Percentiles rank a stretch among this genome's conserved stretches.
Conservation (phyloP, 2,329 filamentous ascomycete species). For the Allantophomopsis lycopodina region DNA sequence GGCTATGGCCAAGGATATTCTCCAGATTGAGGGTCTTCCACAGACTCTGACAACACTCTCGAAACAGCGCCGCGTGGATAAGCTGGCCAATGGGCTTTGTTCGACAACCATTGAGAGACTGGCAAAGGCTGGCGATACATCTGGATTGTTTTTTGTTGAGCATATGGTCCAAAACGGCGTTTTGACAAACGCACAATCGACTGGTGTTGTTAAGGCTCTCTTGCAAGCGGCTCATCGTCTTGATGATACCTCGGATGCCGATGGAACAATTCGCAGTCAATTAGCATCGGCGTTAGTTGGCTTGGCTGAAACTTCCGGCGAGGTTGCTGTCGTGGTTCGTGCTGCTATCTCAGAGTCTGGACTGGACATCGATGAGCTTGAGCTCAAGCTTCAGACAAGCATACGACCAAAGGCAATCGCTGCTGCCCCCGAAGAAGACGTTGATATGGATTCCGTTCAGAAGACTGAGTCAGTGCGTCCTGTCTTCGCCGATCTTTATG, state of each 20-base stretch:
- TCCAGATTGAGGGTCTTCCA: conserved; percentile 49
- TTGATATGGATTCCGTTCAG: conserved; percentile 29
- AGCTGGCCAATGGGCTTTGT: conserved; percentile 58
- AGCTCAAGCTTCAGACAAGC: conserved; percentile 59
- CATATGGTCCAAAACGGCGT: conserved; percentile 44
- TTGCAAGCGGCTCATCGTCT: conserved; percentile 45
- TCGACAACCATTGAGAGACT: conserved; percentile 48
- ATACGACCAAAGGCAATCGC: conserved; percentile 43
- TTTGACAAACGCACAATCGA: conserved; percentile 47
- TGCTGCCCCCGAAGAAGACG: conserved; percentile 33
- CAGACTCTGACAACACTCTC: conserved; percentile 46
- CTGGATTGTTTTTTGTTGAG: conserved; percentile 44
- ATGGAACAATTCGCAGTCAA: conserved; percentile 43
- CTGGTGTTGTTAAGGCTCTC: conserved; percentile 52
- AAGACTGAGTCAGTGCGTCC: conserved; percentile 16
- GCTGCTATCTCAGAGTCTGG: conserved; percentile 52
- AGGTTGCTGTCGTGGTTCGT: conserved; percentile 48
- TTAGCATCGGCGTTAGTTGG: conserved; percentile 54
- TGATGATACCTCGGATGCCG: conserved; percentile 36
- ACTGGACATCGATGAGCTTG: conserved; percentile 60
- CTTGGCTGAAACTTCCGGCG: conserved; percentile 44
- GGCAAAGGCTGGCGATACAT: conserved; percentile 42
- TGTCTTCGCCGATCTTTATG: conserved; percentile 9
- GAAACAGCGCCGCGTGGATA: conserved; percentile 53
- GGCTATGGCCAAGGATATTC: conserved; percentile 53